Percentiles rank a stretch among this genome's conserved stretches.
These are phyloP conservation scores for Nitzschia sp. DNA, from an alignment of 108 stramenopile genomes.

Conservation along the genomic window DNA sequence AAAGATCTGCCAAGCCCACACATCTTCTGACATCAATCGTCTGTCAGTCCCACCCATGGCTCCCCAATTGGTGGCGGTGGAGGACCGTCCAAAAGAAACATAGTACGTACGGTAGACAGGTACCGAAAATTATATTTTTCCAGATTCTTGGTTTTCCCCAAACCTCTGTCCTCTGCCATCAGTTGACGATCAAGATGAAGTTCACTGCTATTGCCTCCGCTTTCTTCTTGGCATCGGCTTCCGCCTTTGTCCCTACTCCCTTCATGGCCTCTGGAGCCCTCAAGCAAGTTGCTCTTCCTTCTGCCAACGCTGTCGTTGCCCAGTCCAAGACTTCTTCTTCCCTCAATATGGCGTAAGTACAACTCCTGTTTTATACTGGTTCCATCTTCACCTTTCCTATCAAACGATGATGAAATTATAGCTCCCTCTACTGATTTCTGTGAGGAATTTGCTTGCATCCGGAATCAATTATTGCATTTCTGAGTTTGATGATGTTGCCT, in stretches of 20 bases:
- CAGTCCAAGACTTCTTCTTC: conserved; percentile 18
- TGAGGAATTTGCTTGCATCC: conserved; percentile 68
- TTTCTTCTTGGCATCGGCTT: conserved; percentile 68
- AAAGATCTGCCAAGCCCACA: no score
- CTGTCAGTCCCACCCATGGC: no score
- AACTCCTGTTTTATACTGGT: not conserved
- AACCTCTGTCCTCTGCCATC: no score
- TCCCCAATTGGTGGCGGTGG: no score
- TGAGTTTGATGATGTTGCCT: conserved; percentile 28
- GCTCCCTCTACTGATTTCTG: conserved; percentile 69
- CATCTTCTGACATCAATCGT: no score
- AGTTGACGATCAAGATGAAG: conserved; percentile 51
- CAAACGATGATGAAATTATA: conserved; percentile 51
- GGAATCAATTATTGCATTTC: conserved; percentile 67
- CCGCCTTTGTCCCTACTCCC: conserved; percentile 66
- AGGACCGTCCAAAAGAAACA: no score
- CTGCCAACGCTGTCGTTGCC: not conserved
- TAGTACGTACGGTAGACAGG: no score
- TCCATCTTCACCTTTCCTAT: conserved; percentile 9
- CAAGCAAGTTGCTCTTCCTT: conserved; percentile 16
- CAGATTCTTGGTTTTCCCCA: no score
- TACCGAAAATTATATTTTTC: no score
- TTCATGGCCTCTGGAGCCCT: conserved; percentile 24
- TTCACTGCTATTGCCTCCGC: conserved; percentile 66
- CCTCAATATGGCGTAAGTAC: conserved; percentile 45